phyloP scores from a whole-genome alignment of 2,329 filamentous ascomycete species.

The Cladosporium sp. region DNA sequence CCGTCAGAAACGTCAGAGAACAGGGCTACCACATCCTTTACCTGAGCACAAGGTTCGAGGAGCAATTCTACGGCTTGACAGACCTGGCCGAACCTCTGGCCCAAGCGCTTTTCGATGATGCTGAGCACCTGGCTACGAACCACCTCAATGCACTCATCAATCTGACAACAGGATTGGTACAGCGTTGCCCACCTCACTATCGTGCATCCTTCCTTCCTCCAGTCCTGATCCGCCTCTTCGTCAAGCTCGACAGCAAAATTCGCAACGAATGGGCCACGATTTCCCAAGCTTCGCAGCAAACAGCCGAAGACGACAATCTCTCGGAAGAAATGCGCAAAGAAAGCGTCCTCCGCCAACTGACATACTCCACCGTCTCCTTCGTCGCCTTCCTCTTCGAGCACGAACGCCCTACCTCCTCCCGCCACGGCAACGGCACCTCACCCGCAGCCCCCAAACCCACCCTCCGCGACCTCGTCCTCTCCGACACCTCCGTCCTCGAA shows the following conservation, averaged over 20 bases:
- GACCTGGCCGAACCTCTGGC: conserved; percentile 80
- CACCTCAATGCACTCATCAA: conserved; percentile 93
- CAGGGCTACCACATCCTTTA: conserved; percentile 92
- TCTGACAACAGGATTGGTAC: conserved; percentile 79
- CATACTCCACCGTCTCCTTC: conserved; percentile 87
- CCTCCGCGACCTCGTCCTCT: conserved; percentile 78
- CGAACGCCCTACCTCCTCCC: conserved; percentile 49
- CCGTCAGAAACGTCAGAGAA: conserved; percentile 84
- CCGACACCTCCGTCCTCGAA: conserved; percentile 72
- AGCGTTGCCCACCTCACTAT: conserved; percentile 79
- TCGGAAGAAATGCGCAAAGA: conserved; percentile 98
- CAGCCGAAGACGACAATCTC: conserved; percentile 64
- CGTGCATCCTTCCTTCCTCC: conserved; percentile 78
- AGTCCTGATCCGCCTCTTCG: conserved; percentile 74
- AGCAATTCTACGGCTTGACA: conserved; percentile 83
- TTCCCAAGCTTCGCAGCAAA: conserved; percentile 51
- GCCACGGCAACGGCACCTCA: conserved; percentile 14
- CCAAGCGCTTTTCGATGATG: conserved; percentile 76
- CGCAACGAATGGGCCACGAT: conserved; percentile 80
- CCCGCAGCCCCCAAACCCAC: conserved; percentile 42
- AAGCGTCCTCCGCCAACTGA: conserved; percentile 87
- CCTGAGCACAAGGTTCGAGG: conserved; percentile 81
- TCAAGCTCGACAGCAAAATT: conserved; percentile 82
- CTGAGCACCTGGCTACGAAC: conserved; percentile 78
- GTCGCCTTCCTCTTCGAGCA: conserved; percentile 79